Evolutionary conservation across 2,329 filamentous ascomycete species (phyloP), one percentile per base, ranked within the genome.

Genomic region (Aspergillus sp.): DNA sequence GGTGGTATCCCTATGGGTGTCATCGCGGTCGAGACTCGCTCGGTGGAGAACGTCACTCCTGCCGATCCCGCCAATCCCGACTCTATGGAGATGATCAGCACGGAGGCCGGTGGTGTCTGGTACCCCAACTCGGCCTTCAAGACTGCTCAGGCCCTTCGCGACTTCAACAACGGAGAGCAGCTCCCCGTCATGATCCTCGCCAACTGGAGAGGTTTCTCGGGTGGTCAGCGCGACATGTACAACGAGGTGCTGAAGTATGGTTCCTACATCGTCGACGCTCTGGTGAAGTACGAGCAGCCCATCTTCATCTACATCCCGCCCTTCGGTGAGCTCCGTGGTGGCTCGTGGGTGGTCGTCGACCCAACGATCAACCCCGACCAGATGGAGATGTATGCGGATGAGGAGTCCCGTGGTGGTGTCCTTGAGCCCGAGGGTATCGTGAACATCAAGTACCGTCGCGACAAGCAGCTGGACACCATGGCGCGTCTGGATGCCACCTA

Each of bases 151-250:
- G 94, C 94, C 52, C 96, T 99, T 78, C 91, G 88, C 67, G 94
- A 99, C 80, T 99, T 99, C 85, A 99, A 99, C 85, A 86, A 96
- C 62, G 94, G 94, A 72, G 94, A 99, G 78, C 94, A 99, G 79
- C 82, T 99, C 69, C 94, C 94, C 52, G 80, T 99, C 61, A 97
- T 99, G 91, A 99, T 99, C 71, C 86, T 99, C 59, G 94, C 94
- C 77, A 99, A 99, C 83, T 99, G 94, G 94, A 88, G 94, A 86
- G 94, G 94, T 81, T 99, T 99, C 90, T 99, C 94, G 63, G 94
- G 94, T 80, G 94, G 94, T 60, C 94, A 99, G 78, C 91, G 93
- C 64, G 94, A 99, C 77, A 99, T 99, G 94, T 99, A 95, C 86
- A 97, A 97, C 79, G 94, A 99, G 78, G 94, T 99, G 14, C 86